These are phyloP conservation scores for Leishmania tropica DNA, from an alignment of 208 protist species.

Conservation along the genomic window DNA sequence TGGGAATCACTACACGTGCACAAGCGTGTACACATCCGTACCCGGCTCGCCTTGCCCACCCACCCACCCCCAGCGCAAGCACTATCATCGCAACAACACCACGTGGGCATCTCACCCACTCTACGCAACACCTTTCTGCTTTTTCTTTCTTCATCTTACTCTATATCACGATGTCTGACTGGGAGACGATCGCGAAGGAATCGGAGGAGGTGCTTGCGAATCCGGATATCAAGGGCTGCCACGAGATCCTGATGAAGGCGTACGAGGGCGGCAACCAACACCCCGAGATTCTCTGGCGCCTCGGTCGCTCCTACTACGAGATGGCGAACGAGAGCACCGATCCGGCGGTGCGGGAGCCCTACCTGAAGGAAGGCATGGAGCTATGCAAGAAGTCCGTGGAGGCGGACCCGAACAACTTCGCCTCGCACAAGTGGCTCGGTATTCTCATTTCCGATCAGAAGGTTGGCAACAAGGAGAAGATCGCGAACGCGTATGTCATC, in stretches of 20 bases:
- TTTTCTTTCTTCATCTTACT: neutral
- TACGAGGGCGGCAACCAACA: constrained; percentile 61
- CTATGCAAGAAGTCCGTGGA: constrained; percentile 73
- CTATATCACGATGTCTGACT: constrained; percentile 43
- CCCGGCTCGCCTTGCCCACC: neutral
- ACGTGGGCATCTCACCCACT: neutral
- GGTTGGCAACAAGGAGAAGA: constrained; percentile 87
- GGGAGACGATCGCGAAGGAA: constrained; percentile 64
- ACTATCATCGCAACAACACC: neutral
- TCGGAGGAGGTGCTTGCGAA: constrained; percentile 57
- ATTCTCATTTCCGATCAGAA: constrained; percentile 80
- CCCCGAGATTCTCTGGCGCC: constrained; percentile 85
- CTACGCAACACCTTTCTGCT: neutral
- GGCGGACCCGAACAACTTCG: constrained; percentile 61
- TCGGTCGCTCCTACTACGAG: constrained; percentile 80
- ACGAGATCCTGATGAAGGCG: constrained; percentile 61
- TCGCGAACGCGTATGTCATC: constrained; percentile 87
- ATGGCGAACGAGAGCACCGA: constrained; percentile 74
- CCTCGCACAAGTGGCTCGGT: constrained; percentile 88
- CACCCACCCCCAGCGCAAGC: neutral
- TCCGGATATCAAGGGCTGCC: constrained; percentile 66
- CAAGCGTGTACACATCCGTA: neutral
- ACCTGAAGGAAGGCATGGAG: constrained; percentile 69
- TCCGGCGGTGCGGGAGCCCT: constrained; percentile 38
- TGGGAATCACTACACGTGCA: neutral